Percentiles rank a stretch among this genome's conserved stretches.
Conservation (phyloP, 2,329 filamentous ascomycete genomes). For the Dactylellina drechsleri region DNA sequence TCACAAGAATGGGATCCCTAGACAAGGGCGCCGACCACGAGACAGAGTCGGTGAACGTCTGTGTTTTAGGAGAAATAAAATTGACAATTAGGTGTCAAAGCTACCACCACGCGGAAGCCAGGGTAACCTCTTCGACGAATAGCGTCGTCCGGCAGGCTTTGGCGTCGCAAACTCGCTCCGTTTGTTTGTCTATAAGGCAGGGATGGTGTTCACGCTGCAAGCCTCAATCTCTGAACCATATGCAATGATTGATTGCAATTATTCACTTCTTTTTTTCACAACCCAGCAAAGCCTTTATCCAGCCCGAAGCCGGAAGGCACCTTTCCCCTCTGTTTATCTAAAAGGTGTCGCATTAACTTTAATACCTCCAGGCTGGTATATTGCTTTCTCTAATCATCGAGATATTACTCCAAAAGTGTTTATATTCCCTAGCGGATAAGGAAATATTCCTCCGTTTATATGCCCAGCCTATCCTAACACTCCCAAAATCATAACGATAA, state of each 20-base stretch:
- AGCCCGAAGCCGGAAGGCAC: constrained; percentile 48
- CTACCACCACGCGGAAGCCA: constrained; percentile 34
- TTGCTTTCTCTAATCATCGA: no score
- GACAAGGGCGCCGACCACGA: background rate
- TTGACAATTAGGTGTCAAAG: constrained; percentile 8
- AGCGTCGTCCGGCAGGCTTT: constrained; percentile 26
- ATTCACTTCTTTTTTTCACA: constrained; percentile 8
- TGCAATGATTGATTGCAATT: constrained; percentile 3
- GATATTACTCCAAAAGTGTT: background rate
- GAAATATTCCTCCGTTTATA: background rate
- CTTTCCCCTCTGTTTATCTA: constrained; percentile 9
- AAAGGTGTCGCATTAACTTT: background rate
- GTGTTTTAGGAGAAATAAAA: no score
- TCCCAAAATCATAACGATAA: constrained; percentile 4
- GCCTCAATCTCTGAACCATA: constrained; percentile 30
- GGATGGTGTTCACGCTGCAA: background rate
- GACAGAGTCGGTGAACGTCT: no score
- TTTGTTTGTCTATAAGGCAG: no score
- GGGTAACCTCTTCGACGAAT: constrained; percentile 2
- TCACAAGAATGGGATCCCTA: constrained; percentile 16
- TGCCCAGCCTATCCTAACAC: background rate
- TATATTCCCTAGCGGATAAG: constrained; percentile 17
- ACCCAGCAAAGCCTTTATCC: constrained; percentile 17
- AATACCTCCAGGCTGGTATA: no score
- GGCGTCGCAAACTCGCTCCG: constrained; percentile 17